Base-by-base conservation (phyloP, 805 yeast species). In the Candida bentonensis region DNA sequence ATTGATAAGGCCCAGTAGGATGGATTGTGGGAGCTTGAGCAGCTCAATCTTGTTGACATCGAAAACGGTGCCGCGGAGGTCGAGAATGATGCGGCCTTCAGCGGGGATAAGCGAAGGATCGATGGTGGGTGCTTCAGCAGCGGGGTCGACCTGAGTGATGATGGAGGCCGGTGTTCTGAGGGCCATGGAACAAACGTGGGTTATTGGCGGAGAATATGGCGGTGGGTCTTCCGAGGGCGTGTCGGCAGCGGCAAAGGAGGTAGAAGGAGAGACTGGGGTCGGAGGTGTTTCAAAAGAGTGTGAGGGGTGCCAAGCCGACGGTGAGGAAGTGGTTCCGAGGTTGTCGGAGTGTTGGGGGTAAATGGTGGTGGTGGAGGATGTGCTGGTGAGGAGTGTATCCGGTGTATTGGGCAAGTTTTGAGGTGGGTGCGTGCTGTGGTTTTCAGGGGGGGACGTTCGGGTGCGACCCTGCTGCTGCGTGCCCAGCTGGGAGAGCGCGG, bases 1-100 rank as follows among this genome's bases (percentile, higher is more conserved):
- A 51, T 83, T 85, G 13, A n/a, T 5, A 21, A 92, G 65, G 54
- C 96, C 84, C 44, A 88, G 72, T 46, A 92, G 66, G 21, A 92
- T 76, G 48, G 88, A 78, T 59, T 92, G 98, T 0, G 98, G 98
- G 25, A 92, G 67, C 43, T 86, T 78, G 85, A 88, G 80, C 51
- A 92, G 71, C 59, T 86, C 95, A 53, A 85, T 94, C 49, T 96
- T 71, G 3, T 94, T 78, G 41, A 92, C 79, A 42, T 77, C 75
- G 61, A 88, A 86, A 49, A 70, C 65, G 15, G 63, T 64, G 17
- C 94, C 95, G 42, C 95, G 74, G 44, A 89, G 72, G 55, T 84
- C 79, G 63, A 89, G 69, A 56, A 76, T 79, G 45, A 89, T 30
- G 36, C 36, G 36, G 36, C 17, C 17, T 4, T 11, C 5, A 17